Percentiles rank a stretch among this genome's conserved stretches.
Conservation (phyloP, 257 asterid species). For the Solanum stenotomum region DNA sequence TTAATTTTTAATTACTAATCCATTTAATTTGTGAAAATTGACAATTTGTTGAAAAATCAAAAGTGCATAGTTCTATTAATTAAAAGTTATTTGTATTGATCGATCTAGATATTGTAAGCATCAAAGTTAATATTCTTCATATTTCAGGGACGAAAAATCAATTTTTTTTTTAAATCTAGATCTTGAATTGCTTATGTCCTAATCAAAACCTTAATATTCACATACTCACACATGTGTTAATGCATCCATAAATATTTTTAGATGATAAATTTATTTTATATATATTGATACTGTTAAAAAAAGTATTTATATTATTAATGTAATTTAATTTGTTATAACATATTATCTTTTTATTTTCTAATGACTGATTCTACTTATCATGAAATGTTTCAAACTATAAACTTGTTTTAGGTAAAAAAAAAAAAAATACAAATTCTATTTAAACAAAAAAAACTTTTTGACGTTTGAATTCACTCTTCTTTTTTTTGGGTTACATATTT, state of each 20-base stretch:
- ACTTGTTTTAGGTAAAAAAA: neutral
- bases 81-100: neutral
- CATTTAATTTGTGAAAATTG: neutral
- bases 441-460: neutral
- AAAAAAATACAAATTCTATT: neutral
- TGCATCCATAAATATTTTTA: no score
- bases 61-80: neutral
- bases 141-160: no score
- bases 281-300: no score
- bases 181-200: no score
- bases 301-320: no score
- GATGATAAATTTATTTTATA: no score
- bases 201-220: no score
- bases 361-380: neutral
- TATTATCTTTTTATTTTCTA: neutral
- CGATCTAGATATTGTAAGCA: neutral
- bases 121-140: neutral
- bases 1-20: neutral
- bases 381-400: neutral
- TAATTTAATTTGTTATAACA: no score
- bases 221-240: no score
- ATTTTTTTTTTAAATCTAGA: no score
- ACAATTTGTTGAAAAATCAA: neutral
- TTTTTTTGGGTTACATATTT: neutral
- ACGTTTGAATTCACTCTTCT: neutral